Conservation (phyloP, 2,329 filamentous ascomycete species). For the Myriosclerotinia scirpicola region DNA sequence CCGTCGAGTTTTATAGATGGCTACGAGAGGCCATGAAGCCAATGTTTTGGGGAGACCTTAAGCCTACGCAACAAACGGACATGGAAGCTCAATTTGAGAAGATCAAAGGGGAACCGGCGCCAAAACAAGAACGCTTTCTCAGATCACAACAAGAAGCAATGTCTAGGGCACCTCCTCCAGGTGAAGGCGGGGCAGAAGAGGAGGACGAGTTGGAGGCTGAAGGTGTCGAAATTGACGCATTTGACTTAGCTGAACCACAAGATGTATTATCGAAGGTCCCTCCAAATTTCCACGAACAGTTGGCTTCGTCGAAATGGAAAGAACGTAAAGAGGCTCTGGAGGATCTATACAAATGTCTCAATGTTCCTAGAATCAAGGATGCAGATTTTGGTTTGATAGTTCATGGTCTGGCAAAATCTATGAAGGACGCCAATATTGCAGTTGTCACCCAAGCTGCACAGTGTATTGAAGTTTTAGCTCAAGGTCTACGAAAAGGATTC, state of each 20-base stretch:
- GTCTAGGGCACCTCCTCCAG: slow-evolving; percentile 64
- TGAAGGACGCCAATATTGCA: slow-evolving; percentile 98
- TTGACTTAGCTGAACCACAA: slow-evolving; percentile 81
- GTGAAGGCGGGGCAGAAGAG: slow-evolving; percentile 57
- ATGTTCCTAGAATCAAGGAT: slow-evolving; percentile 89
- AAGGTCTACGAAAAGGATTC: slow-evolving; percentile 77
- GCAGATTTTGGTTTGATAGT: slow-evolving; percentile 83
- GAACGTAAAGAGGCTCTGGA: slow-evolving; percentile 95
- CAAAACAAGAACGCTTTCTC: slow-evolving; percentile 87
- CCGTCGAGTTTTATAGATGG: slow-evolving; percentile 96
- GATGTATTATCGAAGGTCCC: slow-evolving; percentile 82
- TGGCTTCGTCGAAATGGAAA: slow-evolving; percentile 96
- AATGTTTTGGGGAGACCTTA: slow-evolving; percentile 93
- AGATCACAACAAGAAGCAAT: slow-evolving; percentile 85
- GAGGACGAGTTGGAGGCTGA: slow-evolving; percentile 58
- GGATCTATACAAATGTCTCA: slow-evolving; percentile 70
- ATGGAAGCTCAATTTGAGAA: slow-evolving; percentile 93
- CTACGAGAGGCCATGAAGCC: slow-evolving; percentile 97
- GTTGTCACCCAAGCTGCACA: slow-evolving; percentile 93
- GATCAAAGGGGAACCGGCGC: slow-evolving; percentile 79
- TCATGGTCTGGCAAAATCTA: slow-evolving; percentile 83
- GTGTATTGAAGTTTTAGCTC: slow-evolving; percentile 85
- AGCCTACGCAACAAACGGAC: slow-evolving; percentile 92
- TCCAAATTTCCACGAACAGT: slow-evolving; percentile 75
- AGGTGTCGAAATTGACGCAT: slow-evolving; percentile 71